These are phyloP conservation scores for Stagonosporopsis tanaceti DNA, from an alignment of 2,329 filamentous ascomycete genomes.

Conservation along the genomic window DNA sequence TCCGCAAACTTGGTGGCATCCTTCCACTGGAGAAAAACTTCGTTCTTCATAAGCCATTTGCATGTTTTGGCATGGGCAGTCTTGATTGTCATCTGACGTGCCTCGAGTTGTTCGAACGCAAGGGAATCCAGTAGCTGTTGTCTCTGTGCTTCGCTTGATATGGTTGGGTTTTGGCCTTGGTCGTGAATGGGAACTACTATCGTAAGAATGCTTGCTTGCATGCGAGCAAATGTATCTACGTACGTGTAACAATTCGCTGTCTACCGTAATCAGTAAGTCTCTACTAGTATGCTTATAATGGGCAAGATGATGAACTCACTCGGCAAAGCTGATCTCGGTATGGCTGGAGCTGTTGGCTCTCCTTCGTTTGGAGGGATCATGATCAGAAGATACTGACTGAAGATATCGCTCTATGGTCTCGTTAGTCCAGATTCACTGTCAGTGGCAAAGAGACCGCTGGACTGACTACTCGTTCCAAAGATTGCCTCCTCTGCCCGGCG, in stretches of 20 bases:
- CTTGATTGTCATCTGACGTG: constrained; percentile 49
- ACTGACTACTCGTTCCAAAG: neutral
- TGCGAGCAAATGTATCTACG: neutral
- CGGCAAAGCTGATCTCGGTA: neutral
- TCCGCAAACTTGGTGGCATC: constrained; percentile 34
- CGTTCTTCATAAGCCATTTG: constrained; percentile 51
- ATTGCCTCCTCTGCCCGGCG: neutral
- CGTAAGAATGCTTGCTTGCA: neutral
- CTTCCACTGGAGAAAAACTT: constrained; percentile 51
- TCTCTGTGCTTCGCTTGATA: neutral
- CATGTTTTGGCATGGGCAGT: constrained; percentile 52
- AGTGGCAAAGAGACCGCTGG: neutral
- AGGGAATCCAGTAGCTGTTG: neutral
- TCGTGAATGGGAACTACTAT: neutral
- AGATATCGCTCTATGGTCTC: neutral
- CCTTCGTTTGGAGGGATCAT: neutral
- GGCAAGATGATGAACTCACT: neutral
- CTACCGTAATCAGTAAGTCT: neutral
- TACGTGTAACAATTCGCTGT: neutral
- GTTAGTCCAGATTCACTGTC: neutral
- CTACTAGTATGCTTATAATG: neutral
- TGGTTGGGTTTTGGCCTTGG: neutral
- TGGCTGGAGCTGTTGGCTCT: neutral
- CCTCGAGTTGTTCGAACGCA: constrained; percentile 51
- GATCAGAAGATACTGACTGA: neutral